Evolutionary conservation across 331 rosid genomes (phyloP).

Genomic region (Erythrophleum ivorense): DNA sequence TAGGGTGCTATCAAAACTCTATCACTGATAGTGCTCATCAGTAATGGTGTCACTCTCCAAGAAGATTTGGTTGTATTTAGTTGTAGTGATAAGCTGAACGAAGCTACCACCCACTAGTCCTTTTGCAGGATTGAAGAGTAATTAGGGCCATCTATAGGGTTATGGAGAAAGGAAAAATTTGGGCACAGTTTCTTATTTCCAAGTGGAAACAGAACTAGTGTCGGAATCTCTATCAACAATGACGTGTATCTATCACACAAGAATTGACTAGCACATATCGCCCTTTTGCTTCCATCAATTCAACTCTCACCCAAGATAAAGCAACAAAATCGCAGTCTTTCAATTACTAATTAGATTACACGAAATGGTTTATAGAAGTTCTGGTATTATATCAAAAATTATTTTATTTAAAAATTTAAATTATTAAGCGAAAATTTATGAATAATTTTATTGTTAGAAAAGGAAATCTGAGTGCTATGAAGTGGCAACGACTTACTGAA

Average conservation of each 20-base stretch:
- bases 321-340: background rate
- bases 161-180: background rate
- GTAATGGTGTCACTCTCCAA: conserved; percentile 2
- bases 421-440: background rate
- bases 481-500: background rate
- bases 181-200: background rate
- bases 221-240: conserved; percentile 35
- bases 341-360: background rate
- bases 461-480: background rate
- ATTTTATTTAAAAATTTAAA: background rate
- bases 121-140: background rate
- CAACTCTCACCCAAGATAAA: background rate
- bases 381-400: background rate
- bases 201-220: background rate
- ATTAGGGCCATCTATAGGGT: background rate
- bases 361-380: background rate
- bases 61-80: background rate
- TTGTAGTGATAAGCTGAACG: background rate
- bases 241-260: background rate
- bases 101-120: background rate
- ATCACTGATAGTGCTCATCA: background rate
- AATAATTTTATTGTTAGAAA: background rate
- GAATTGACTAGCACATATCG: background rate
- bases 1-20: background rate
- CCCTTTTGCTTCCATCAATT: background rate